Base-by-base conservation (phyloP, 1,284 basidiomycete genomes). In the Cryptococcus sp. region DNA sequence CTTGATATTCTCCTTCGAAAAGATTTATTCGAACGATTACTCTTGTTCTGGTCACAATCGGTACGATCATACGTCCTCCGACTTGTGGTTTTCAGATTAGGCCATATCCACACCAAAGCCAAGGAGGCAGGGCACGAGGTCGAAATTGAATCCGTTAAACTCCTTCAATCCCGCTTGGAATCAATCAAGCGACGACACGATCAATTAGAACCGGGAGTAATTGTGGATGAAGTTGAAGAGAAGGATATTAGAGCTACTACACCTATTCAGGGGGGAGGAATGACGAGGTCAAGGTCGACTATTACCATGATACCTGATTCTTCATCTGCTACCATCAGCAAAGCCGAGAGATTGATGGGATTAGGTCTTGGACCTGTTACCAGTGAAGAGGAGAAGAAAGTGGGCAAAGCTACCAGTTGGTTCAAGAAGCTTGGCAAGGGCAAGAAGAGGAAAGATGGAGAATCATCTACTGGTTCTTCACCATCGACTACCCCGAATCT, bases 21-120 rank as follows among this genome's bases (percentile, higher is more conserved):
- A 46, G 62, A 62, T 31, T 52, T 78, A 32, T 80, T 80, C 57
- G 70, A 77, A 54, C 65, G 78, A 16, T 62, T 79, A 23, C 65
- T 77, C 49, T 61, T 80, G 9, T 78, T 78, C 69, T 80, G 77
- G 76, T 77, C 76, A 41, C 74, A 76, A 44, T 76, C 76, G 10
- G 78, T 79, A 21, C 66, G 78, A 43, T 75, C 73, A 41, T 80
- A 77, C 55, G 70, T 74, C 37, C 52, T 75, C 13, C 70, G 76
- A 11, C 64, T 79, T 7, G 71, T 80, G 39, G 78, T 80, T 1
- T 80, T 79, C 74, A 73, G 78, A 5, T 62, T 80, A 4, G 75
- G 76, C 31, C 76, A 78, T 42, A 56, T 80, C 18, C 75, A 76
- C 43, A 75, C 76, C 9, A 66, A 64, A 19, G 56, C 64, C 24